Evolutionary conservation across 2,329 filamentous ascomycete species (phyloP).

Genomic region (Botryotinia globosa): DNA sequence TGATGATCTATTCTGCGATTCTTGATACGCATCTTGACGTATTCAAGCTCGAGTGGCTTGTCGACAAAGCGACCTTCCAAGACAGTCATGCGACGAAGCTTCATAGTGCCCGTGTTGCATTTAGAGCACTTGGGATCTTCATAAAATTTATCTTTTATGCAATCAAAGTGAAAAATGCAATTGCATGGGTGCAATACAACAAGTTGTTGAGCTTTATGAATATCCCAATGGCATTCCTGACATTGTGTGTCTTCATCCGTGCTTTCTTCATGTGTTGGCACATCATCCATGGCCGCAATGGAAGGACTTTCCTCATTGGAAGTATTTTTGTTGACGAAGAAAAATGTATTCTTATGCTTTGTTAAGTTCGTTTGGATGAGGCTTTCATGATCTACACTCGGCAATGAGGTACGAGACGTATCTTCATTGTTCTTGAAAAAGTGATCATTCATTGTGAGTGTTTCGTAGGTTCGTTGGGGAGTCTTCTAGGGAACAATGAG

Average conservation of each 20-base stretch:
- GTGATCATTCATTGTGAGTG: background rate
- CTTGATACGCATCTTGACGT: background rate
- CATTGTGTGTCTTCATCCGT: background rate
- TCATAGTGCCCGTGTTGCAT: background rate
- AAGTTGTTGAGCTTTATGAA: background rate
- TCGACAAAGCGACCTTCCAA: background rate
- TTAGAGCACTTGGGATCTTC: background rate
- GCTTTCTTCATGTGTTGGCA: background rate
- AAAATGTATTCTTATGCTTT: background rate
- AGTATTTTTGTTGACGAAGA: background rate
- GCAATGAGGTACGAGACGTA: background rate
- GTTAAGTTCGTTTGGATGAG: background rate
- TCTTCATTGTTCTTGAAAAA: background rate
- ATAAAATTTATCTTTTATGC: background rate
- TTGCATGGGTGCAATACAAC: background rate
- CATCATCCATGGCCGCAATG: too few relatives aligned
- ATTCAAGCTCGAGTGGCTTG: background rate
- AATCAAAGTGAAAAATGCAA: background rate
- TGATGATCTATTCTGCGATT: background rate
- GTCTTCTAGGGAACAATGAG: background rate
- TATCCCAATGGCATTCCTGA: background rate
- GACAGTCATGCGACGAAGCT: background rate
- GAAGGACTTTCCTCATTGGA: background rate
- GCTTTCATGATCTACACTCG: background rate
- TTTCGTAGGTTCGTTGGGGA: background rate